Base-by-base conservation (phyloP, 2,329 filamentous ascomycete species). In the Grosmannia penicillata region DNA sequence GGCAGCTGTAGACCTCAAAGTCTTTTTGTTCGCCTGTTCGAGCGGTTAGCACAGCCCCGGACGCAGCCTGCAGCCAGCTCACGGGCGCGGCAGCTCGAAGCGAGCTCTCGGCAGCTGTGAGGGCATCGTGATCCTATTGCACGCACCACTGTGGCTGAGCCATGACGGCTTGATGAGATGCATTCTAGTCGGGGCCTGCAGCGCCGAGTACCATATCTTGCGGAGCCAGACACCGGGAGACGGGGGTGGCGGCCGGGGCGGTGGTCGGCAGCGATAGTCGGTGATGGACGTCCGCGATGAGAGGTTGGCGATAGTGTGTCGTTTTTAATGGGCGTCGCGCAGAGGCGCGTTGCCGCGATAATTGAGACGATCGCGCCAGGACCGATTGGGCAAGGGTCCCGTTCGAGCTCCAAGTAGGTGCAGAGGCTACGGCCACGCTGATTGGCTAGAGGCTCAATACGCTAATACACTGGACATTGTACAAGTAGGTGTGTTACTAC, bases 1-100 rank as follows among this genome's bases (percentile, higher is more conserved):
- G 84, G 59, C 89, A 96, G 63, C 85, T 94, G 65, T 96, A 98
- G 48, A 96, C 89, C 62, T 98, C 91, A 55, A 93, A 93, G 57
- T 96, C 87, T 56, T 95, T 96, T 58, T 93, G 84, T 65, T 98
- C 91, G 56, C 89, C 82, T 84, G 43, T 3, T 21, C 30, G 13
- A 32, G 19, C 10, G 30, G 19, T 21, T 22, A 5, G 10, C 17
- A 5, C 9, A n/a, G n/a, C n/a, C n/a, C n/a, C n/a, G n/a, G n/a
- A n/a, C n/a, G n/a, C n/a, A n/a, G n/a, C n/a, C n/a, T n/a, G n/a
- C n/a, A n/a, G n/a, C n/a, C n/a, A n/a, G n/a, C n/a, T n/a, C n/a
- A n/a, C n/a, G n/a, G n/a, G n/a, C n/a, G n/a, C n/a, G n/a, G n/a
- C n/a, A n/a, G n/a, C n/a, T n/a, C n/a, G n/a, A n/a, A n/a, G n/a